Base-by-base conservation (phyloP, 192 early-diverging fungal genomes). In the Chytriomyces sp. region DNA sequence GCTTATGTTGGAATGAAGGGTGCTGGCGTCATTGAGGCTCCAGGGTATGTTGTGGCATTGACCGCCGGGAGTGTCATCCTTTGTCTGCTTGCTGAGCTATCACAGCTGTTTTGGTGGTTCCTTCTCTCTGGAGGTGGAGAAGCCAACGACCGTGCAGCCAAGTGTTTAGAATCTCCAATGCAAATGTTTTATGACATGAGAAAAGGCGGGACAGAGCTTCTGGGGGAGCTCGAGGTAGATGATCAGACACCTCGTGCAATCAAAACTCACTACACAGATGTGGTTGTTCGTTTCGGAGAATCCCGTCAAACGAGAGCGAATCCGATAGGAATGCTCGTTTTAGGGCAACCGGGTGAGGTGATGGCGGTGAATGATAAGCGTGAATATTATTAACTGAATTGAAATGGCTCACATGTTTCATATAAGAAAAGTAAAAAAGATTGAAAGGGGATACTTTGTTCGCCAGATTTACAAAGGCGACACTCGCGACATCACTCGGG, bases 21-120 rank as follows among this genome's bases (percentile, higher is more conserved):
- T 1, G 60, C 60, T 2, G 60, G 60, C 12, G 60, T 37, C 14
- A 37, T 62, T 2, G 14, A 19, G 0, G n/a, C 26, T 39, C 60
- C 60, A 38, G 37, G 1, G 1, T 70, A 70, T 39, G 57, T 70
- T 7, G 36, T 59, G 28, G 37, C 53, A 22, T 12, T 70, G 6
- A 30, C 68, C 4, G 39, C 32, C 2, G 52, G 28, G 41, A 6
- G 56, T 41, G 39, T 70, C 19, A 49, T 70, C n/a, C 12, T 70
- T 40, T 59, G 68, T 40, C 19, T 70, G 5, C 12, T 70, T 22
- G 54, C 56, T 5, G 68, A 70, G 39, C 56, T 70, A 22, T 57
- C 56, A n/a, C 68, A 70, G 32, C 55, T 70, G 4, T 59, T 70
- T 59, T 70, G 68, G 68, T 70, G 68, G 68, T 70, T 70, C 38